Conservation (phyloP, 768 basidiomycete genomes). For the Hydnum rufescens region DNA sequence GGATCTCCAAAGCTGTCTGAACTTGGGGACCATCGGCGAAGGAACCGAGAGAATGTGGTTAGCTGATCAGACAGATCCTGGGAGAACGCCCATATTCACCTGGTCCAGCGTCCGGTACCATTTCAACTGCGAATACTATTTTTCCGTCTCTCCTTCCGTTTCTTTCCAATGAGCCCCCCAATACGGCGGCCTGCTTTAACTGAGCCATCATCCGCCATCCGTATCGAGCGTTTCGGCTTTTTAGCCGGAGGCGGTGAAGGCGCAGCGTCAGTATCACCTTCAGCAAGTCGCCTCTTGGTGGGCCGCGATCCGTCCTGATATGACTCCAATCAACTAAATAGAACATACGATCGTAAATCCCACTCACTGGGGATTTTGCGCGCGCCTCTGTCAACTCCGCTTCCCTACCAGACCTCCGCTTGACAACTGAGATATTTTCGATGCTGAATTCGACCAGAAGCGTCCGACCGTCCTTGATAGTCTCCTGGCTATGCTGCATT, state of each 20-base stretch:
- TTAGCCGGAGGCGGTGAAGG: neutral
- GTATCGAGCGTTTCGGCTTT: neutral
- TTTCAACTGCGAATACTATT: too few relatives aligned
- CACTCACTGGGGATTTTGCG: neutral
- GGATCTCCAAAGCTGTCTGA: too few relatives aligned
- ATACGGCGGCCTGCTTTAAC: neutral
- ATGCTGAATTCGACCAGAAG: conserved; percentile 93
- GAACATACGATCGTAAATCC: neutral
- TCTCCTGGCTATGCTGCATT: conserved; percentile 14
- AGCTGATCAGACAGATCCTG: too few relatives aligned
- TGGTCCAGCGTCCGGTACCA: too few relatives aligned
- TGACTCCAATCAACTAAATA: neutral
- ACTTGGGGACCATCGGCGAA: too few relatives aligned
- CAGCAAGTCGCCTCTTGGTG: neutral
- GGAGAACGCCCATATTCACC: too few relatives aligned
- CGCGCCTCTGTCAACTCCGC: conserved; percentile 5
- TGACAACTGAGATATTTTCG: conserved; percentile 81
- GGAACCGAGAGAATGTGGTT: too few relatives aligned
- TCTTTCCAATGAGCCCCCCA: neutral
- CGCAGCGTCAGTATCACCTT: neutral
- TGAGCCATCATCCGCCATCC: neutral
- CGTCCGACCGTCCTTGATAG: conserved; percentile 22
- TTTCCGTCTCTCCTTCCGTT: too few relatives aligned
- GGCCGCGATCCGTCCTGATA: neutral
- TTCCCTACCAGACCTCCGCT: conserved; percentile 40